Evolutionary conservation across 345 rosid species (phyloP).

Genomic region (Camelina laxa): DNA sequence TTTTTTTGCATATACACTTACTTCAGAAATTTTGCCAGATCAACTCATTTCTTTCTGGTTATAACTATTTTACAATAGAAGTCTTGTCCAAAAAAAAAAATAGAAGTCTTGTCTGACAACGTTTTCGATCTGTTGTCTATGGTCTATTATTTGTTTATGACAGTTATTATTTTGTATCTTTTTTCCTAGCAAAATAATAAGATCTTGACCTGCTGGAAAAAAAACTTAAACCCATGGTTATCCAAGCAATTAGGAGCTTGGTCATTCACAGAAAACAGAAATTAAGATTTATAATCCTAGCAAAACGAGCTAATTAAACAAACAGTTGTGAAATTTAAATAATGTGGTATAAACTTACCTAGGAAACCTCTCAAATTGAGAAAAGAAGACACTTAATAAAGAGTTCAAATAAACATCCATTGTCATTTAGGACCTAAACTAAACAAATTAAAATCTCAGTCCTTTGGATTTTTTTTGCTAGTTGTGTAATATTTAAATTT

Average conservation of each 20-base stretch:
- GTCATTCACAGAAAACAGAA: neutral
- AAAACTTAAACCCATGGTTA: neutral
- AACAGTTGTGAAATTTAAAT: neutral
- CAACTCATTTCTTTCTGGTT: neutral
- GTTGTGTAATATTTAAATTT: slow-evolving; percentile 13
- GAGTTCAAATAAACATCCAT: neutral
- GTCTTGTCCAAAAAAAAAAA: neutral
- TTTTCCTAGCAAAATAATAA: neutral
- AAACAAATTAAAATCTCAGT: neutral
- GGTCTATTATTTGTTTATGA: neutral
- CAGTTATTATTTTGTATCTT: neutral
- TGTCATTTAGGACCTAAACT: neutral
- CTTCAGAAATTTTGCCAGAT: slow-evolving; percentile 3
- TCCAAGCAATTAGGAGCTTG: neutral
- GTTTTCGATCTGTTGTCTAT: neutral
- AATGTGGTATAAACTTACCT: neutral
- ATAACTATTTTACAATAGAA: neutral
- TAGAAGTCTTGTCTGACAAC: neutral
- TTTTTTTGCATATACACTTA: neutral
- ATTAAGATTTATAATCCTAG: neutral
- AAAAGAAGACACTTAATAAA: neutral
- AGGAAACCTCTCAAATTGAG: neutral
- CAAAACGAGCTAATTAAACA: neutral
- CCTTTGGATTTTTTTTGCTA: neutral
- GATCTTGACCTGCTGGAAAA: too few relatives aligned